These are phyloP conservation scores for Erysimum cheiri DNA, from an alignment of 441 rosid genomes.

Conservation along the genomic window DNA sequence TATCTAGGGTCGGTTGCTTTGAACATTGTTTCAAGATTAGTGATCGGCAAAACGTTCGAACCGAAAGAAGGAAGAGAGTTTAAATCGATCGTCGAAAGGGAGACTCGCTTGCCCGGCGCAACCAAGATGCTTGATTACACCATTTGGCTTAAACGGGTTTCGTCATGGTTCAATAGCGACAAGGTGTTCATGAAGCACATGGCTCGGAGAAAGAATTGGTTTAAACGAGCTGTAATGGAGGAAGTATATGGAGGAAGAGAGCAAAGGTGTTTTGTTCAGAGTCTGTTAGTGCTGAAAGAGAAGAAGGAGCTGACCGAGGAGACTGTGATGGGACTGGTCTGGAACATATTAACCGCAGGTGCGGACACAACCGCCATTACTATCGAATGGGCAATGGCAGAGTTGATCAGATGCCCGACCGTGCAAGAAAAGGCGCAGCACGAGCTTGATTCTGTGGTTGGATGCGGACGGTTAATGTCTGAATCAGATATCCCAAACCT, in stretches of 20 bases:
- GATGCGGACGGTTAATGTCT: conserved; percentile 53
- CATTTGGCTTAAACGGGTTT: conserved; percentile 81
- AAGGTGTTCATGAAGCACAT: conserved; percentile 57
- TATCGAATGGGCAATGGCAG: conserved; percentile 90
- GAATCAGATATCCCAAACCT: conserved; percentile 62
- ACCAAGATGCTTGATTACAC: conserved; percentile 65
- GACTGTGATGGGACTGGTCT: conserved; percentile 76
- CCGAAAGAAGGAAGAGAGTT: conserved; percentile 68
- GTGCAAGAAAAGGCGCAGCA: conserved; percentile 52
- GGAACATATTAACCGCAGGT: conserved; percentile 96
- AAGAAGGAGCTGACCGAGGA: conserved; percentile 84
- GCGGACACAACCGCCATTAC: conserved; percentile 81
- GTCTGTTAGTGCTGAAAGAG: conserved; percentile 70
- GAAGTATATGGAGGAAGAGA: conserved; percentile 59
- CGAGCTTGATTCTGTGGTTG: conserved; percentile 73
- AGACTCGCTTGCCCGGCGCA: conserved; percentile 59
- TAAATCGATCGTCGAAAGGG: conserved; percentile 66
- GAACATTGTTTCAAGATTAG: conserved; percentile 85
- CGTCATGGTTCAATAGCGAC: conserved; percentile 64
- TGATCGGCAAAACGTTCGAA: conserved; percentile 71
- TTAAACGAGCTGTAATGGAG: conserved; percentile 71
- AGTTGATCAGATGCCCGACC: conserved; percentile 63
- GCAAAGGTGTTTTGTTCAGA: conserved; percentile 78
- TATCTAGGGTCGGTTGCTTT: conserved; percentile 72
- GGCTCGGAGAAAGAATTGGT: conserved; percentile 56